A percentile compares a stretch with the other conserved stretches of the same genome.
Evolutionary conservation across 768 basidiomycete species (phyloP).

Genomic region (Arthromyces matolae): DNA sequence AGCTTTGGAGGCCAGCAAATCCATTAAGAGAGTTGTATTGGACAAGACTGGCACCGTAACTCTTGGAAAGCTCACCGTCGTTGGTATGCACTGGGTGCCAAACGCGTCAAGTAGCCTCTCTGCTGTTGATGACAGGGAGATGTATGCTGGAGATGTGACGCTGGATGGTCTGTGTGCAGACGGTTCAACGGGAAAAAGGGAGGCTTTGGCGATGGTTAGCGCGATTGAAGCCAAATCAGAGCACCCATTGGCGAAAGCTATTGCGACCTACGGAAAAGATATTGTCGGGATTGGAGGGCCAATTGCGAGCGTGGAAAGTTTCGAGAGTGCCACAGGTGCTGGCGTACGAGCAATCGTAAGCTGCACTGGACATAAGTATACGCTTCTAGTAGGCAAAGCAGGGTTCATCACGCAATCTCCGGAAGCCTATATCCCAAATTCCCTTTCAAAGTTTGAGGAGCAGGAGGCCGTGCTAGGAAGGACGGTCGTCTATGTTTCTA

Average conservation of each 20-base stretch:
- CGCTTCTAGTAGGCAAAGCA: conserved; percentile 72
- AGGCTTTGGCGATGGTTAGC: conserved; percentile 76
- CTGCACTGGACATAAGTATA: conserved; percentile 49
- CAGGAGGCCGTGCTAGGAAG: conserved; percentile 71
- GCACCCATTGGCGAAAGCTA: conserved; percentile 93
- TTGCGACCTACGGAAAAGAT: conserved; percentile 78
- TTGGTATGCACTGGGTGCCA: conserved; percentile 72
- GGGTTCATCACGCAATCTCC: conserved; percentile 61
- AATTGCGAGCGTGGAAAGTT: conserved; percentile 58
- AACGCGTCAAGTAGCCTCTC: conserved; percentile 14
- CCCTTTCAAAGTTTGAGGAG: conserved; percentile 61
- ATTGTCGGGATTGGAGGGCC: conserved; percentile 45
- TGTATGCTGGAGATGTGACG: conserved; percentile 41
- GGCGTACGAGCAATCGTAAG: conserved; percentile 75
- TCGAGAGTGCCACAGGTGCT: conserved; percentile 87
- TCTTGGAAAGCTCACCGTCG: conserved; percentile 85
- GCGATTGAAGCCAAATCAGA: conserved; percentile 90
- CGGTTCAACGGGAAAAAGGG: conserved; percentile 53
- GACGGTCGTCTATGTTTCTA: conserved; percentile 84
- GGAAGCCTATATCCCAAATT: conserved; percentile 50
- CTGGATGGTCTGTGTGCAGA: conserved; percentile 54
- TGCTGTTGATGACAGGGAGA: conserved; percentile 28
- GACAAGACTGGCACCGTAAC: conserved; percentile 99
- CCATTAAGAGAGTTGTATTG: conserved; percentile 76
- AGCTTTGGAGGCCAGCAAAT: conserved; percentile 87